These are phyloP conservation scores for Metschnikowia proteae DNA, from an alignment of 805 yeast species.

Conservation along the genomic window DNA sequence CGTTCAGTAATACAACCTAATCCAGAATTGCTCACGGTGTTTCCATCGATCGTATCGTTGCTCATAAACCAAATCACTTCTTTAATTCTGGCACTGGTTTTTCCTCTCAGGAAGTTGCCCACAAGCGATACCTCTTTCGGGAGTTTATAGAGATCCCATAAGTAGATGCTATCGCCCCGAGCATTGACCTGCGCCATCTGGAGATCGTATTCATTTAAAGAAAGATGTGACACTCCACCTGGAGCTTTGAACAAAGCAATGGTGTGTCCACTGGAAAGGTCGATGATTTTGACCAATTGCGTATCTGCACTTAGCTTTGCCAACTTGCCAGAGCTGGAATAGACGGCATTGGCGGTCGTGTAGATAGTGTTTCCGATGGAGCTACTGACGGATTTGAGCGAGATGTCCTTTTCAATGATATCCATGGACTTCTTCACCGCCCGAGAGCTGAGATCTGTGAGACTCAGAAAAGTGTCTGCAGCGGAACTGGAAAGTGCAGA, in stretches of 20 bases:
- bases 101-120: conserved; percentile 61
- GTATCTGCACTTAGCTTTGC: conserved; percentile 19
- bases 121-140: conserved; percentile 49
- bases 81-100: conserved; percentile 52
- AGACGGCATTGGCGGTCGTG: conserved; percentile 32
- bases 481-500: conserved; percentile 50
- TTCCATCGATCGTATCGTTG: conserved; percentile 20
- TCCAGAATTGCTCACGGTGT: conserved; percentile 31
- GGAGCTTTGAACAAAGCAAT: conserved; percentile 52
- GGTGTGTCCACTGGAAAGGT: conserved; percentile 39
- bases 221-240: conserved; percentile 56
- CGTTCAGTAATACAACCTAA: conserved; percentile 51
- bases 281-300: conserved; percentile 44
- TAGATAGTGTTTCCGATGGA: conserved; percentile 32
- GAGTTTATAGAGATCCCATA: conserved; percentile 59
- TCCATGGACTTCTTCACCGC: conserved; percentile 36
- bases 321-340: conserved; percentile 12
- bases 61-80: conserved; percentile 52
- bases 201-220: conserved; percentile 59
- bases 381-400: conserved; percentile 29
- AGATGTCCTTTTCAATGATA: conserved; percentile 20
- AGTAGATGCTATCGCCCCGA: conserved; percentile 59
- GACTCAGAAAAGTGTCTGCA: conserved; percentile 45
- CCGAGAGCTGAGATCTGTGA: conserved; percentile 47
- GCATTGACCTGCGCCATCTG: conserved; percentile 49